phyloP scores from a whole-genome alignment of 2,329 filamentous ascomycete genomes.

The Clonostachys byssicola region DNA sequence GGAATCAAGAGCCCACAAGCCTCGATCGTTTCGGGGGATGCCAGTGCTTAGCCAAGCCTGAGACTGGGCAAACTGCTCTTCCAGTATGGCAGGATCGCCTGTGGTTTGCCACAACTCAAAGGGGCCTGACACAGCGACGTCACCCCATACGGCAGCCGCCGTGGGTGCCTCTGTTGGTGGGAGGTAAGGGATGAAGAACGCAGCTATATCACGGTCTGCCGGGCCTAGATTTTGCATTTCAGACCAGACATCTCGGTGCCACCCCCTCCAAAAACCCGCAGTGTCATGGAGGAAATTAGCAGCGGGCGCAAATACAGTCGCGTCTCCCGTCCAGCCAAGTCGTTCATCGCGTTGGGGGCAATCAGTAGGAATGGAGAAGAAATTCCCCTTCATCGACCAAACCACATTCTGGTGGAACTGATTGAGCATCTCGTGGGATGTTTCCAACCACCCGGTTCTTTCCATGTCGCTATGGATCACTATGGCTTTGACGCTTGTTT shows the following conservation, averaged over 20 bases:
- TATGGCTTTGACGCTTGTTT: conserved; percentile 15
- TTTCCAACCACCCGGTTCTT: conserved; percentile 43
- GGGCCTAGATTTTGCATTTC: conserved; percentile 15
- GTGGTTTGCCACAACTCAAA: conserved; percentile 32
- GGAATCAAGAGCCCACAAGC: conserved; percentile 30
- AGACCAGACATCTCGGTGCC: conserved; percentile 40
- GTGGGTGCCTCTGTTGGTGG: conserved; percentile 10
- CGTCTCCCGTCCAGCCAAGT: conserved; percentile 48
- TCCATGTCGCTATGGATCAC: conserved; percentile 48
- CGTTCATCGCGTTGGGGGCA: conserved; percentile 53
- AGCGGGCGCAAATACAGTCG: conserved; percentile 43
- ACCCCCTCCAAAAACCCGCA: conserved; percentile 41
- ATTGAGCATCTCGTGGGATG: conserved; percentile 47
- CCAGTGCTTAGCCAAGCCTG: conserved; percentile 30
- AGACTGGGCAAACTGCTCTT: conserved; percentile 31
- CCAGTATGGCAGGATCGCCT: conserved; percentile 27
- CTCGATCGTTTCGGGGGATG: conserved; percentile 21
- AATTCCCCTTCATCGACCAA: conserved; percentile 57
- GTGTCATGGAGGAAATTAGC: conserved; percentile 50
- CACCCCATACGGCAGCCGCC: conserved; percentile 5
- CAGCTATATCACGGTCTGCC: conserved; percentile 7
- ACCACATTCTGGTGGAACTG: conserved; percentile 47
- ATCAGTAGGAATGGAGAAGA: conserved; percentile 52
- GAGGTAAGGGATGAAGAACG: conserved; percentile 19
- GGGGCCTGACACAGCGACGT: conserved; percentile 19